These are phyloP conservation scores for Nemania bipapillata DNA, from an alignment of 2,329 filamentous ascomycete genomes.

Conservation along the genomic window DNA sequence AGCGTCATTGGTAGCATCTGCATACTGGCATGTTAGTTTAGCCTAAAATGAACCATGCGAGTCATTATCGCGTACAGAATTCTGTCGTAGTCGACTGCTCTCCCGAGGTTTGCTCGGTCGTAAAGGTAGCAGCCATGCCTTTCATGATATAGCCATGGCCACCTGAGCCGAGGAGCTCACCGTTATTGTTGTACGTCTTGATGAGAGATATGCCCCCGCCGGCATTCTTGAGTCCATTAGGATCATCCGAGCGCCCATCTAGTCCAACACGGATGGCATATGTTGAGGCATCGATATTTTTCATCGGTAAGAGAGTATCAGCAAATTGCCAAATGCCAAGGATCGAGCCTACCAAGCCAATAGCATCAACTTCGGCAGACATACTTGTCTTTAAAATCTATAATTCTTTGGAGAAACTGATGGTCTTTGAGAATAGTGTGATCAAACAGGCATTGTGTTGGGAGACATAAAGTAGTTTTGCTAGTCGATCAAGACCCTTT, in stretches of 20 bases:
- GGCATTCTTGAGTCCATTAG: slow-evolving; percentile 1
- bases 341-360: slow-evolving; percentile 11
- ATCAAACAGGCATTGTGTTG: no score
- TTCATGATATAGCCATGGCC: background rate
- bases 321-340: slow-evolving; percentile 23
- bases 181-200: slow-evolving; percentile 24
- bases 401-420: no score
- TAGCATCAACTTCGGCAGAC: background rate
- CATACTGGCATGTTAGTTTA: background rate
- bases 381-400: no score
- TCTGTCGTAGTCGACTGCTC: slow-evolving; percentile 24
- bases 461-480: no score
- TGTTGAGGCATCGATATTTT: background rate
- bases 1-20: slow-evolving; percentile 25
- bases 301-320: background rate
- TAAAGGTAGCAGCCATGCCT: background rate
- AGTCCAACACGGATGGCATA: slow-evolving; percentile 17
- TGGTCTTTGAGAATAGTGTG: no score
- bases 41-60: background rate
- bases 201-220: slow-evolving; percentile 11
- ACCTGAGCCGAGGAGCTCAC: slow-evolving; percentile 25
- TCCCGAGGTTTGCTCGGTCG: background rate
- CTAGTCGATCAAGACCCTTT: no score
- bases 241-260: background rate
- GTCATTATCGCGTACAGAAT: slow-evolving; percentile 19